Evolutionary conservation across 768 basidiomycete species (phyloP).

Genomic region (Sporobolomyces roseus): DNA sequence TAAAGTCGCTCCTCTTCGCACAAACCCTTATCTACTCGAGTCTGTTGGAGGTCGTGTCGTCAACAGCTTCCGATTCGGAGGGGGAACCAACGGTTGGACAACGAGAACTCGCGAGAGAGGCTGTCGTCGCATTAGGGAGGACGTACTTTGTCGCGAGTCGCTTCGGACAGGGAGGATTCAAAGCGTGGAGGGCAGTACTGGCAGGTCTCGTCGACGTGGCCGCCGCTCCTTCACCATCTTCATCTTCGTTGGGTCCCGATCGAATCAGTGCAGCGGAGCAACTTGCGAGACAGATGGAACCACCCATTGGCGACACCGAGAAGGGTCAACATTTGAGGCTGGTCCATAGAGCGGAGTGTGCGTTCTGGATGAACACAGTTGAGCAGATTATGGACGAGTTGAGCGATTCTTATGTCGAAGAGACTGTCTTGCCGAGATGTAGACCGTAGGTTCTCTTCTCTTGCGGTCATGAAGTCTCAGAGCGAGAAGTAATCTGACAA

Average conservation of each 20-base stretch:
- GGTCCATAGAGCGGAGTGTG: conserved; percentile 51
- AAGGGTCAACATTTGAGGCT: conserved; percentile 9
- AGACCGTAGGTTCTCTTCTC: conserved; percentile 57
- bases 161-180: conserved; percentile 69
- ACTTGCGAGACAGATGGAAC: conserved; percentile 16
- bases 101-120: conserved; percentile 55
- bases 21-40: conserved; percentile 41
- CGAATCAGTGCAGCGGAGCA: conserved; percentile 41
- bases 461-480: not conserved
- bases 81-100: conserved; percentile 12
- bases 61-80: conserved; percentile 29
- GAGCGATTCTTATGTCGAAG: conserved; percentile 56
- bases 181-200: conserved; percentile 68
- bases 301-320: not conserved
- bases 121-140: conserved; percentile 61
- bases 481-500: not conserved
- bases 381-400: conserved; percentile 72
- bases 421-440: conserved; percentile 61
- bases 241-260: not conserved
- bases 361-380: conserved; percentile 67
- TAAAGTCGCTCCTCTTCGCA: conserved; percentile 43
- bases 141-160: conserved; percentile 73
- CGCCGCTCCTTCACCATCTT: conserved; percentile 45
- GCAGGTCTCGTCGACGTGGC: conserved; percentile 74
- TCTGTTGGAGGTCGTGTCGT: conserved; percentile 34